Base-by-base conservation (phyloP, 768 basidiomycete species). In the Leccinum rimulosum region DNA sequence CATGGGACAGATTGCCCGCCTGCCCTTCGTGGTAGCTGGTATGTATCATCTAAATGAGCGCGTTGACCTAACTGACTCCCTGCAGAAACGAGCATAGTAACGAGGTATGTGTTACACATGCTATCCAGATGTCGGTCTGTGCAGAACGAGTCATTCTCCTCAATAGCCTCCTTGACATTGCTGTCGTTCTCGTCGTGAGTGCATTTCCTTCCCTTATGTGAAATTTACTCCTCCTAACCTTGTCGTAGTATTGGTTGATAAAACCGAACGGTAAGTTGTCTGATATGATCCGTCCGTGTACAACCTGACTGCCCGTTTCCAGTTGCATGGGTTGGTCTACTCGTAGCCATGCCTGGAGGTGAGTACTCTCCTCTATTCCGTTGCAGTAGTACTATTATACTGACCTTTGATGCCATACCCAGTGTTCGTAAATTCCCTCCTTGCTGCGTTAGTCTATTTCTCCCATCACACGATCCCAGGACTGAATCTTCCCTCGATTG, bases 351-450 rank as follows among this genome's bases (percentile, higher is more conserved):
- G 61, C 67, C 67, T 7, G 67, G 67, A 55, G 64, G 67, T 56
- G 50, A 56, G 64, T 33, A 22, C 25, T 12, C 10, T 31, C 6
- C 11, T 36, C 4, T 0, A 27, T 25, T 2, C 8, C 2, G 10
- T 25, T 6, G 31, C 10, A 7, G 4, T 6, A 8, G 7, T 11
- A 1, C 22, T 27, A 17, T 22, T 9, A 17, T 8, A 15, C 19
- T 54, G 12, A 66, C 19, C 4, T 38, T 22, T 27, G 28, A 35
- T 22, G 19, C 25, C 35, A 22, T n/a, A 11, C 19, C 3, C 27
- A 68, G 67, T 69, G 38, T 69, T 64, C 6, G 61, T 56, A n/a
- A 68, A 68, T 27, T 3, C 51, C 27, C 3, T 66, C 25, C 61
- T 68, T 17, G 56, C 47, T 27, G 64, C 55, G 67, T 67, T 52